Base-by-base conservation (phyloP, 2,329 filamentous ascomycete genomes). In the Bipolaris gigantea region DNA sequence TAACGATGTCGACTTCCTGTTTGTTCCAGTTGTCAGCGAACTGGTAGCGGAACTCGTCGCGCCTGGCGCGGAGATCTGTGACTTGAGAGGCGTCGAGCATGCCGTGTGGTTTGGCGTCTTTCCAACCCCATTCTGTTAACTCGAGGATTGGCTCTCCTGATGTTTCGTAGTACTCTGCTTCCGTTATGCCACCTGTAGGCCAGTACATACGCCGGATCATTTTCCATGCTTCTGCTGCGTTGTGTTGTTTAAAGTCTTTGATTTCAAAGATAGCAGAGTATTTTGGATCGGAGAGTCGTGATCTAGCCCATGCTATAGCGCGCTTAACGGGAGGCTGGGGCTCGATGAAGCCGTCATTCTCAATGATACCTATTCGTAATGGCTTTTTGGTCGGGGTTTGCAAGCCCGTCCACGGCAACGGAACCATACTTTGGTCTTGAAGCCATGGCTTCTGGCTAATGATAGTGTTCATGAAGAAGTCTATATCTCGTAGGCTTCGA, bases 121-220 rank as follows among this genome's bases (percentile, higher is more conserved):
- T 49, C 47, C 39, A 48, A 2, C 51, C 53, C 50, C 53, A 62
- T 5, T 79, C 62, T 7, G 75, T 81, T 2, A 82, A 67, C 0
- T 75, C 67, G 10, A 76, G 74, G n/a, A 75, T 58, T 0, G 80
- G 80, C 57, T 83, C 80, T 8, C 75, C 76, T 0, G 75, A 68
- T 9, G 67, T 58, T 0, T 58, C 57, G 27, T 82, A 67, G 16
- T 70, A 61, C 2, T 63, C 65, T 47, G 69, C 70, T 45, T 73
- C 58, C 30, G 57, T 50, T 36, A 55, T 57, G 2, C 72, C 77
- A 13, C 76, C 77, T 23, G 80, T 79, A 0, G 80, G 80, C 65
- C 76, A 82, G 69, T 82, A 82, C 11, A 79, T 74, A 3, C 57
- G 57, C 43, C 70, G 57, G 58, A 79, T 75, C 60, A 61, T 69